A percentile compares a stretch with the other conserved stretches of the same genome.
These are phyloP conservation scores for Aspergillus eucalypticola DNA, from an alignment of 2,329 filamentous ascomycete genomes.

Conservation along the genomic window DNA sequence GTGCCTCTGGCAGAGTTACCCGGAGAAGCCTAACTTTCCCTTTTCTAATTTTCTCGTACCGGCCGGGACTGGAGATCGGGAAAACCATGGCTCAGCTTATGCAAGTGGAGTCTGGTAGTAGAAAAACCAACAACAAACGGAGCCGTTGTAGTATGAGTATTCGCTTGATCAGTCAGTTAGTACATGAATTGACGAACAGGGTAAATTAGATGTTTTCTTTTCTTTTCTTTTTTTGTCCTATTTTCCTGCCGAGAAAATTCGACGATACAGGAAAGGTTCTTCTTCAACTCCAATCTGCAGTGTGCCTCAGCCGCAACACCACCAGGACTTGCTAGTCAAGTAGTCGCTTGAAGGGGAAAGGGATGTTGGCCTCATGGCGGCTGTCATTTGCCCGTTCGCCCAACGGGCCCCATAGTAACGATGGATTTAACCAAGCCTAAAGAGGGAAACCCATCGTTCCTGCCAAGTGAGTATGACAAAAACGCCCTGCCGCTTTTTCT, in stretches of 20 bases:
- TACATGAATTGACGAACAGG: background rate
- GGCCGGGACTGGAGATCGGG: constrained; percentile 10
- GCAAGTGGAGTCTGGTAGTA: constrained; percentile 1
- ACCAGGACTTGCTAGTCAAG: background rate
- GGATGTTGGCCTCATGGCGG: constrained; percentile 10
- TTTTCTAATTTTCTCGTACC: constrained; percentile 6
- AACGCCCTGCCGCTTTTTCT: background rate
- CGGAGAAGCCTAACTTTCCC: constrained; percentile 5
- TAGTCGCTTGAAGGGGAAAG: background rate
- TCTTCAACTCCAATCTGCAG: constrained; percentile 13
- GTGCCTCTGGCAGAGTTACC: background rate
- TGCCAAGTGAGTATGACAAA: background rate
- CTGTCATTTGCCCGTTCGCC: constrained; percentile 4
- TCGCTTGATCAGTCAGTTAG: background rate
- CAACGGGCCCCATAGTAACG: background rate
- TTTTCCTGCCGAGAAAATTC: constrained; percentile 7
- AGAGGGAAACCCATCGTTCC: background rate
- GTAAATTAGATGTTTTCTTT: background rate
- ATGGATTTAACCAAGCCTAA: background rate
- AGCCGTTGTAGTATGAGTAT: constrained; percentile 23
- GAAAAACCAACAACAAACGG: constrained; percentile 14
- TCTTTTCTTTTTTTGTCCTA: no score
- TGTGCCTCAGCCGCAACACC: constrained; percentile 23
- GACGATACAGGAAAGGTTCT: constrained; percentile 12
- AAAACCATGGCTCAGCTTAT: constrained; percentile 2